Conservation (phyloP, 345 rosid species). For the Brassica juncea region DNA sequence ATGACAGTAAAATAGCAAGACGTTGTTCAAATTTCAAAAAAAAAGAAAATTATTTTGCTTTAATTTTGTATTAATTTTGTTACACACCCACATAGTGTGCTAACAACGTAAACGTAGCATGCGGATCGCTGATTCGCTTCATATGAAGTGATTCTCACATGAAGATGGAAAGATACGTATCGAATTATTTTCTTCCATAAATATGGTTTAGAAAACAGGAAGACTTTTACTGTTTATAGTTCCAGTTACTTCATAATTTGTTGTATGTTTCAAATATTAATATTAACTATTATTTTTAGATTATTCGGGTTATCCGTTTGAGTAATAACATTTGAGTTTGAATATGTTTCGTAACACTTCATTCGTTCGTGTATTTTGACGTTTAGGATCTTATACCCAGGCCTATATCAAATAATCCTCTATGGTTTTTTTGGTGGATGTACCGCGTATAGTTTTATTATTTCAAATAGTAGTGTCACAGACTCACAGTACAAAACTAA, state of each 20-base stretch:
- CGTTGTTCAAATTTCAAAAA: not conserved
- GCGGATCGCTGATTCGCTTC: not conserved
- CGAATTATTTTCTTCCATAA: not conserved
- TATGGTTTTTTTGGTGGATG: not conserved
- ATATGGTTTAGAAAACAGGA: not conserved
- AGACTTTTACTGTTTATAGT: not conserved
- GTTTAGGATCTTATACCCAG: too few species aligned
- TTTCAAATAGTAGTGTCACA: not conserved
- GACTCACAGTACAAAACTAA: not conserved
- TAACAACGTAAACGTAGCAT: not conserved
- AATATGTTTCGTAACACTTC: too few species aligned
- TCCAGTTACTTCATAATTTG: not conserved
- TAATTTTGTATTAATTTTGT: not conserved
- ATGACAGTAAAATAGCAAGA: not conserved
- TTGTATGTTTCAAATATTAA: too few species aligned
- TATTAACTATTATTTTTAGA: too few species aligned
- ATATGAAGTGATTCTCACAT: not conserved
- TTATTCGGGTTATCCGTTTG: too few species aligned
- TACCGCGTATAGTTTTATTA: not conserved
- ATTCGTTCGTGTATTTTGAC: too few species aligned
- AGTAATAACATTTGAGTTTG: too few species aligned
- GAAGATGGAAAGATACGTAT: not conserved
- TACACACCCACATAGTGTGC: not conserved
- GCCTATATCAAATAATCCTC: not conserved
- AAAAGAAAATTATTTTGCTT: not conserved